These are phyloP conservation scores for Maudiozyma turicensis DNA, from an alignment of 805 yeast species.

Conservation along the genomic window DNA sequence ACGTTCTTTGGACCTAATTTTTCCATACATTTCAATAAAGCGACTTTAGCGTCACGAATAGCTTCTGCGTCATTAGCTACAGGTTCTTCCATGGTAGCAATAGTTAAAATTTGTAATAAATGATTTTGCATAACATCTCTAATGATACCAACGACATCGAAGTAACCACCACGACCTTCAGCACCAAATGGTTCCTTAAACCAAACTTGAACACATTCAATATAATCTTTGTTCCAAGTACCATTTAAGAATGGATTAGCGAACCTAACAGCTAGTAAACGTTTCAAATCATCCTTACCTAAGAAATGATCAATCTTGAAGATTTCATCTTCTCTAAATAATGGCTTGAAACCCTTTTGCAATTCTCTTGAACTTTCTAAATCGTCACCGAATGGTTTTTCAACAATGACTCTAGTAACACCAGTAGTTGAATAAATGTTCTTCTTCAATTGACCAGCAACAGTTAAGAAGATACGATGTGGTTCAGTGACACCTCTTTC, in stretches of 20 bases:
- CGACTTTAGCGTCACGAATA: constrained; percentile 90
- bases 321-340: constrained; percentile 82
- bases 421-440: constrained; percentile 60
- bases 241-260: constrained; percentile 80
- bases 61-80: constrained; percentile 80
- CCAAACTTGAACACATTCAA: constrained; percentile 72
- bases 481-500: constrained; percentile 38
- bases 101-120: constrained; percentile 79
- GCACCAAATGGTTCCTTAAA: constrained; percentile 97
- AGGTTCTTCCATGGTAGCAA: constrained; percentile 92
- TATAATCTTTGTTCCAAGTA: constrained; percentile 76
- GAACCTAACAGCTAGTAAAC: constrained; percentile 76
- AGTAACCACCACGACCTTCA: constrained; percentile 97
- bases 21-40: constrained; percentile 71
- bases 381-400: constrained; percentile 96
- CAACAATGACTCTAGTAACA: constrained; percentile 72
- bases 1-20: constrained; percentile 56
- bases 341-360: constrained; percentile 68
- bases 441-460: constrained; percentile 61
- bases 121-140: constrained; percentile 98
- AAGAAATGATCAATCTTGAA: constrained; percentile 94
- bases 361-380: constrained; percentile 65
- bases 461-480: constrained; percentile 72
- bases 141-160: constrained; percentile 86
- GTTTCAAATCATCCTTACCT: constrained; percentile 96